Evolutionary conservation across 345 rosid species (phyloP).

Genomic region (Euphorbia pulcherrima): DNA sequence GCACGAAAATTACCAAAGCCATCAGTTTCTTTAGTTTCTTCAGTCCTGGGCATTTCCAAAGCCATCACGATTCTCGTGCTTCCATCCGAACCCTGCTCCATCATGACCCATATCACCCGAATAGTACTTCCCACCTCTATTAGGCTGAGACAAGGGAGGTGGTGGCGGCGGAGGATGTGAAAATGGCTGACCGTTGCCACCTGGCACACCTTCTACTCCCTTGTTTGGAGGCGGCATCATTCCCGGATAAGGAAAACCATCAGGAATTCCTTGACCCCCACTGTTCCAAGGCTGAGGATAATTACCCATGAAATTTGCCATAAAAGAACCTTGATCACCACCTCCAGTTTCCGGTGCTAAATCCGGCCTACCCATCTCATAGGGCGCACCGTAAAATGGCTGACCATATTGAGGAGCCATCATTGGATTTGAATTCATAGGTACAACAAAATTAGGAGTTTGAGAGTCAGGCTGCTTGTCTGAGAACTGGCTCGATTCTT

Average conservation of each 20-base stretch:
- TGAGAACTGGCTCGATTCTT: slow-evolving; percentile 47
- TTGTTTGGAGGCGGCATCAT: slow-evolving; percentile 37
- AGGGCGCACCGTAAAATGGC: slow-evolving; percentile 54
- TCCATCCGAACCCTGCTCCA: slow-evolving; percentile 66
- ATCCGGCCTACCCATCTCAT: slow-evolving; percentile 45
- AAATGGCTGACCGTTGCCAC: slow-evolving; percentile 43
- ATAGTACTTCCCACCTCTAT: slow-evolving; percentile 57
- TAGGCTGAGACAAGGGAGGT: slow-evolving; percentile 45
- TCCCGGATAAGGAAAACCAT: slow-evolving; percentile 41
- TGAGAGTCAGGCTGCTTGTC: slow-evolving; percentile 60
- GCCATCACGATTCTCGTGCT: slow-evolving; percentile 66
- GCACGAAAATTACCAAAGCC: slow-evolving; percentile 1
- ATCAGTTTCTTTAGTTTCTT: slow-evolving; percentile 16
- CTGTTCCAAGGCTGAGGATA: slow-evolving; percentile 73
- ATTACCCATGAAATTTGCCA: slow-evolving; percentile 48
- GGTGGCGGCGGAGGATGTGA: slow-evolving; percentile 38
- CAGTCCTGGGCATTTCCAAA: slow-evolving; percentile 55
- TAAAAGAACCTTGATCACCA: slow-evolving; percentile 64
- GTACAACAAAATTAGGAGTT: slow-evolving; percentile 55
- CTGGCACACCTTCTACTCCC: slow-evolving; percentile 43
- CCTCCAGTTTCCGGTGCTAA: slow-evolving; percentile 53
- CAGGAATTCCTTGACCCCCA: slow-evolving; percentile 41
- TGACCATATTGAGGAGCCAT: slow-evolving; percentile 61
- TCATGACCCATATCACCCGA: slow-evolving; percentile 51
- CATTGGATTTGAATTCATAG: slow-evolving; percentile 56